A percentile compares a stretch with the other conserved stretches of the same genome.
Conservation (phyloP, 1,139 yeast species). For the Scheffersomyces insectosa region DNA sequence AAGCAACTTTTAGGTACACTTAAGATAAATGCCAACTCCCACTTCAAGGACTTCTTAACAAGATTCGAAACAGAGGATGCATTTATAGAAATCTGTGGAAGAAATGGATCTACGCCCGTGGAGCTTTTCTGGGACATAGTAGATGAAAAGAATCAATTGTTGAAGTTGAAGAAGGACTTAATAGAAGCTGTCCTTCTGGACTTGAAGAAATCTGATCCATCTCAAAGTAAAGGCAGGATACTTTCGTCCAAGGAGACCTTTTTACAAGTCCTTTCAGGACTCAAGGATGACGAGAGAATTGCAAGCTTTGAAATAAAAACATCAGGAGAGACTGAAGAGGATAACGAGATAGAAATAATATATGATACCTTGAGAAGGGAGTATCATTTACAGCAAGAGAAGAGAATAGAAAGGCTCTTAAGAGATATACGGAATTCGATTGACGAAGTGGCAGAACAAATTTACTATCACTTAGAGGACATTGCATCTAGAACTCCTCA, state of each 20-base stretch:
- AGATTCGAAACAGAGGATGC: slow-evolving; percentile 56
- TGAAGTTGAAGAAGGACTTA: slow-evolving; percentile 61
- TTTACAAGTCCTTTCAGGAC: slow-evolving; percentile 13
- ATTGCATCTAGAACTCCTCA: slow-evolving; percentile 5
- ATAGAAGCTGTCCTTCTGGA: slow-evolving; percentile 54
- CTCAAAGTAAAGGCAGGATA: slow-evolving; percentile 13
- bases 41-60: slow-evolving; percentile 59
- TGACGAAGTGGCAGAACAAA: slow-evolving; percentile 19
- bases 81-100: slow-evolving; percentile 66
- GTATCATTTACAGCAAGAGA: slow-evolving; percentile 16
- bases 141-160: slow-evolving; percentile 58
- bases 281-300: slow-evolving; percentile 30
- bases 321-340: slow-evolving; percentile 11
- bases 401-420: slow-evolving; percentile 10
- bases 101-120: slow-evolving; percentile 77
- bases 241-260: slow-evolving; percentile 22
- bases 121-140: slow-evolving; percentile 79
- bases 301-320: slow-evolving; percentile 17
- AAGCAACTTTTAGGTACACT: slow-evolving; percentile 43
- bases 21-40: slow-evolving; percentile 52
- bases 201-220: slow-evolving; percentile 12
- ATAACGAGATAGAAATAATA: slow-evolving; percentile 26
- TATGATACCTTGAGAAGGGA: slow-evolving; percentile 29
- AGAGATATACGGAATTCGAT: slow-evolving; percentile 11
- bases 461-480: slow-evolving; percentile 14